Conservation (phyloP, 345 rosid genomes). For the Eucalyptus cloeziana region DNA sequence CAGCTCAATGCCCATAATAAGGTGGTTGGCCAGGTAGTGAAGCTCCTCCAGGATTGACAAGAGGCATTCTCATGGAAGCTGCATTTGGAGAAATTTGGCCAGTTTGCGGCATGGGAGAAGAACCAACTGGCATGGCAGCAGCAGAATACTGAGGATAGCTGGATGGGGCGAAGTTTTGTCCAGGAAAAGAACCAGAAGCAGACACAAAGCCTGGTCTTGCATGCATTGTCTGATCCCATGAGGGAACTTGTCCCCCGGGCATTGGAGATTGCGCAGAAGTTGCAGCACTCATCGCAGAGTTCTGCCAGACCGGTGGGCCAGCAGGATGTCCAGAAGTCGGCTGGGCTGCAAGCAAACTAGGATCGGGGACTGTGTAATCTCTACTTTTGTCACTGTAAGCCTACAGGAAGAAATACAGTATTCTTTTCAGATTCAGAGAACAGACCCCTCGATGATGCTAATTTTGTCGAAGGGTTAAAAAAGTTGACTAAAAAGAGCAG, state of each 20-base stretch:
- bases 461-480: neutral
- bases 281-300: constrained; percentile 16
- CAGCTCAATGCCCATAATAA: neutral
- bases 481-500: neutral
- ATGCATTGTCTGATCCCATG: constrained; percentile 33
- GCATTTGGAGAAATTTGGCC: neutral
- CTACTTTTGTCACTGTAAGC: constrained; percentile 93
- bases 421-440: neutral
- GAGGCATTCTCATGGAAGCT: neutral
- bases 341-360: constrained; percentile 31
- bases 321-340: constrained; percentile 33
- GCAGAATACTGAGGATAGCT: neutral
- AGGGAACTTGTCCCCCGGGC: constrained; percentile 24
- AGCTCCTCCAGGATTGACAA: neutral
- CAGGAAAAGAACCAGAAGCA: neutral
- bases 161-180: neutral
- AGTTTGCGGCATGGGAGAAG: neutral
- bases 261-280: constrained; percentile 7
- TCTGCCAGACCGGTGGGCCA: constrained; percentile 56
- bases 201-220: neutral
- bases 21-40: neutral
- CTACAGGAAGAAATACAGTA: constrained; percentile 8
- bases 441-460: neutral
- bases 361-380: constrained; percentile 77
- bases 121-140: neutral